These are phyloP conservation scores for Clavulina sp. DNA, from an alignment of 768 basidiomycete genomes.

Conservation along the genomic window DNA sequence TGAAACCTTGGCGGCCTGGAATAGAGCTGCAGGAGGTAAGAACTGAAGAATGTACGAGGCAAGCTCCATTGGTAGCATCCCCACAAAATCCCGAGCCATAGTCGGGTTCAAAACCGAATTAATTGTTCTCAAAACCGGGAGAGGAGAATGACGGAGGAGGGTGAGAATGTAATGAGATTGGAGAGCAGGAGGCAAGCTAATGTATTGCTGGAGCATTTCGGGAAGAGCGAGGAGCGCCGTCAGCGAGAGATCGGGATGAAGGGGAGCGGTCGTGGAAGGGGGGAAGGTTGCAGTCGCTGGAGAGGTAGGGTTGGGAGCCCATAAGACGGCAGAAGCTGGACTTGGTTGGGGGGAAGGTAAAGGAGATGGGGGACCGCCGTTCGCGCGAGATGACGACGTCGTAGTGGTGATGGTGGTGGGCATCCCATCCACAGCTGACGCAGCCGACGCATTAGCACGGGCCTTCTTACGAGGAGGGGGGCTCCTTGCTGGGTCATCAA, in stretches of 20 bases:
- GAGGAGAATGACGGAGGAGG: slow-evolving; percentile 76
- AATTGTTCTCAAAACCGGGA: slow-evolving; percentile 78
- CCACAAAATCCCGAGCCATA: slow-evolving; percentile 86
- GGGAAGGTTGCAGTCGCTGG: slow-evolving; percentile 40
- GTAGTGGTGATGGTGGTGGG: too few relatives aligned
- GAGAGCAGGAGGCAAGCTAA: slow-evolving; percentile 54
- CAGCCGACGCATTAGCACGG: slow-evolving; percentile 36
- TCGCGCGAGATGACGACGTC: slow-evolving; percentile 7
- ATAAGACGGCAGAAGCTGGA: slow-evolving; percentile 54
- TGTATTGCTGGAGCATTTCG: slow-evolving; percentile 64
- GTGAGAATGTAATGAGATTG: slow-evolving; percentile 92
- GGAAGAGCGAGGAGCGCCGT: slow-evolving; percentile 79
- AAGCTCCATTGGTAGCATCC: slow-evolving; percentile 80
- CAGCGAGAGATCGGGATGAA: slow-evolving; percentile 68
- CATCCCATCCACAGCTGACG: slow-evolving; percentile 5
- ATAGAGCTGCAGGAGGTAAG: slow-evolving; percentile 66
- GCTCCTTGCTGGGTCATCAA: slow-evolving; percentile 30
- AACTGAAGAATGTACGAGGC: slow-evolving; percentile 75
- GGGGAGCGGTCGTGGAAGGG: slow-evolving; percentile 44
- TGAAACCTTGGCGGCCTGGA: slow-evolving; percentile 76
- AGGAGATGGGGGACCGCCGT: slow-evolving; percentile 66
- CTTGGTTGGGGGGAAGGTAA: slow-evolving; percentile 76
- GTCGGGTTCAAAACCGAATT: slow-evolving; percentile 80
- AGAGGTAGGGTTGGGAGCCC: slow-evolving; percentile 27
- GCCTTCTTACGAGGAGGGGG: slow-evolving; percentile 63